Evolutionary conservation across 1,139 yeast species (phyloP).

Genomic region (Debaryomyces sp.): DNA sequence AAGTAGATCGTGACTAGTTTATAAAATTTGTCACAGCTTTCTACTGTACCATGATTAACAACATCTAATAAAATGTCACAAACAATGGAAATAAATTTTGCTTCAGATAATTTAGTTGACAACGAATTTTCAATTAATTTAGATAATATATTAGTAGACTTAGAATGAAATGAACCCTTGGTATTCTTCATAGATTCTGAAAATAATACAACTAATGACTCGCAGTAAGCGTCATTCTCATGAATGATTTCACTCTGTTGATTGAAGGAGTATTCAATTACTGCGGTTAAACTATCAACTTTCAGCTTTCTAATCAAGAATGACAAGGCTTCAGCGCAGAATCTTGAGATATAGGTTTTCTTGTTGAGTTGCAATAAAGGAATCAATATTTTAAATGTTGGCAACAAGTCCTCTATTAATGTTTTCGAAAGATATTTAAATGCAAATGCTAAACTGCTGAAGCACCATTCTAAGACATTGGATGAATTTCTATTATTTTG

Average conservation of each 20-base stretch:
- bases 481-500: slow-evolving; percentile 52
- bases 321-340: slow-evolving; percentile 89
- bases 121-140: slow-evolving; percentile 44
- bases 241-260: slow-evolving; percentile 38
- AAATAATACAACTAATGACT: slow-evolving; percentile 62
- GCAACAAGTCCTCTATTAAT: slow-evolving; percentile 61
- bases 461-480: slow-evolving; percentile 78
- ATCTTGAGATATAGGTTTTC: slow-evolving; percentile 70
- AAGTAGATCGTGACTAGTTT: slow-evolving; percentile 33
- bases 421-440: slow-evolving; percentile 81
- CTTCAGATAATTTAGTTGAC: slow-evolving; percentile 17
- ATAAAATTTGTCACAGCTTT: slow-evolving; percentile 54
- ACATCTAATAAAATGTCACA: slow-evolving; percentile 63
- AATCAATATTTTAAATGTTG: slow-evolving; percentile 66
- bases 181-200: slow-evolving; percentile 79
- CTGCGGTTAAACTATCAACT: slow-evolving; percentile 45
- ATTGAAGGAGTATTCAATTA: slow-evolving; percentile 55
- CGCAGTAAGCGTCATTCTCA: slow-evolving; percentile 48
- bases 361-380: slow-evolving; percentile 62
- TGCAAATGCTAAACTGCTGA: slow-evolving; percentile 82
- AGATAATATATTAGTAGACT: slow-evolving; percentile 52
- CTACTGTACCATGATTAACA: slow-evolving; percentile 63
- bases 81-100: slow-evolving; percentile 44
- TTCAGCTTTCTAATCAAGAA: slow-evolving; percentile 75
- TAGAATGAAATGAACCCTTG: slow-evolving; percentile 74